Conservation (phyloP, 495 filamentous ascomycete species). For the Xylaria scruposa region DNA sequence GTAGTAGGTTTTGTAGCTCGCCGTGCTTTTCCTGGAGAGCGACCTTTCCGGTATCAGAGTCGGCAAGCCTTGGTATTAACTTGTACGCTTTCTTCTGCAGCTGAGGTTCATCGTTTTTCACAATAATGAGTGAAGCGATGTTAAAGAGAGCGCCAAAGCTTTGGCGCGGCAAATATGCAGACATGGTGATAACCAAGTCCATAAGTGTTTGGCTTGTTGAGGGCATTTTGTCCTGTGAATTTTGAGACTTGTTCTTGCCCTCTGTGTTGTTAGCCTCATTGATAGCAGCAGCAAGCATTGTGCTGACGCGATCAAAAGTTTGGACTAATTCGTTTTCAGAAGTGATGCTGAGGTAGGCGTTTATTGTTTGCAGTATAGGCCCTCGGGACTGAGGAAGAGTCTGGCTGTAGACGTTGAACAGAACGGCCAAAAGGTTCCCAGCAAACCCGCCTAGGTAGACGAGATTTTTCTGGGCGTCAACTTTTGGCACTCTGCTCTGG, state of each 20-base stretch:
- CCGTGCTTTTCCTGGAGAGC: constrained; percentile 73
- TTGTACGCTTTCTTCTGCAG: constrained; percentile 99
- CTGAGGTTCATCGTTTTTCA: constrained; percentile 80
- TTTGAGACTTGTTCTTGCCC: constrained; percentile 65
- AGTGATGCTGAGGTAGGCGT: constrained; percentile 89
- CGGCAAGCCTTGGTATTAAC: constrained; percentile 85
- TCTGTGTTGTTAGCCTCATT: constrained; percentile 64
- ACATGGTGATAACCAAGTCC: constrained; percentile 94
- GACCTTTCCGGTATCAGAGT: constrained; percentile 72
- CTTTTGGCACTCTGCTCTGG: constrained; percentile 75
- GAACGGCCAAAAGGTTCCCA: constrained; percentile 86
- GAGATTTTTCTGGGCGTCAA: constrained; percentile 75
- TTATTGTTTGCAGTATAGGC: constrained; percentile 89
- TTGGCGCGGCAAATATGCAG: constrained; percentile 84
- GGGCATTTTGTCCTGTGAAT: constrained; percentile 73
- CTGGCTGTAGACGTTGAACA: constrained; percentile 98
- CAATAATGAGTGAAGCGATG: constrained; percentile 80
- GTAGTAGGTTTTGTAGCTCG: constrained; percentile 80
- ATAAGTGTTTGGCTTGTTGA: constrained; percentile 95
- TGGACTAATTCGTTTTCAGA: constrained; percentile 75
- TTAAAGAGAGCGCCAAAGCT: constrained; percentile 82
- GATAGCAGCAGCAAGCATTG: constrained; percentile 80
- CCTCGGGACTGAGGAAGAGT: constrained; percentile 92
- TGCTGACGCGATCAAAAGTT: constrained; percentile 84
- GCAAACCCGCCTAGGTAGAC: constrained; percentile 77